Percentiles rank a stretch among this genome's conserved stretches.
Evolutionary conservation across 352 stramenopile genomes (phyloP).

Genomic region (Lagenidium giganteum): DNA sequence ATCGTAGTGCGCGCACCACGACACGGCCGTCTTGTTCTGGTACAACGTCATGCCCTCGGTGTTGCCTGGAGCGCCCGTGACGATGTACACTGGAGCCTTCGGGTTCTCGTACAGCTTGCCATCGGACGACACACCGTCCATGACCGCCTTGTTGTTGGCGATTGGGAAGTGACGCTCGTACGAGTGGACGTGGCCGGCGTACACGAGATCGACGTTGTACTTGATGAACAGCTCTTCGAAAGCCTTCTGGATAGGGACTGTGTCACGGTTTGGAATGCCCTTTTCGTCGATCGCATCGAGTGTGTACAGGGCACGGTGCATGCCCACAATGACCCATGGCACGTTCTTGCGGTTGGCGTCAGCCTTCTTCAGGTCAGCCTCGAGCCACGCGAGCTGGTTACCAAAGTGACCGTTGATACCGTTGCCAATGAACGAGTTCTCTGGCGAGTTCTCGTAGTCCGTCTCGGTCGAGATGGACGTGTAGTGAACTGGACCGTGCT

Average conservation of each 20-base stretch:
- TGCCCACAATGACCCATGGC: slow-evolving; percentile 50
- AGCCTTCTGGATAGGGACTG: slow-evolving; percentile 26
- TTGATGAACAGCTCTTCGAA: slow-evolving; percentile 59
- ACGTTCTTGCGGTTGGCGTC: slow-evolving; percentile 30
- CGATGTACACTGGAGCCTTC: slow-evolving; percentile 42
- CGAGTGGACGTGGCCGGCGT: slow-evolving; percentile 39
- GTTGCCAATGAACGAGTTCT: slow-evolving; percentile 19
- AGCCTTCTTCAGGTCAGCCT: slow-evolving; percentile 44
- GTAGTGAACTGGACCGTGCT: slow-evolving; percentile 79
- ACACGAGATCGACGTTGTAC: slow-evolving; percentile 56
- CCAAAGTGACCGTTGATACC: slow-evolving; percentile 21
- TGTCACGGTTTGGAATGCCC: slow-evolving; percentile 24
- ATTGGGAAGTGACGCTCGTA: slow-evolving; percentile 50
- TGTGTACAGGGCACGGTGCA: slow-evolving; percentile 54
- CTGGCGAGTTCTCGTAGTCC: slow-evolving; percentile 26
- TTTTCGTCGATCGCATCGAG: slow-evolving; percentile 20
- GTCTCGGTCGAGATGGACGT: slow-evolving; percentile 82
- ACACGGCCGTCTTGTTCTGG: slow-evolving; percentile 10
- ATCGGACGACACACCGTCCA: slow-evolving; percentile 40
- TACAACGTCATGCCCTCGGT: slow-evolving; percentile 24
- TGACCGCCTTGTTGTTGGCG: slow-evolving; percentile 23
- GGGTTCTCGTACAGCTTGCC: slow-evolving; percentile 30
- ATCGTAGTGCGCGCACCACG: slow-evolving; percentile 29
- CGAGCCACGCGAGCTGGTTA: slow-evolving; percentile 44
- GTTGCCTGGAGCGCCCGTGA: slow-evolving; percentile 28